Evolutionary conservation across 2,329 filamentous ascomycete species (phyloP).

Genomic region (Diaporthe ilicicola): DNA sequence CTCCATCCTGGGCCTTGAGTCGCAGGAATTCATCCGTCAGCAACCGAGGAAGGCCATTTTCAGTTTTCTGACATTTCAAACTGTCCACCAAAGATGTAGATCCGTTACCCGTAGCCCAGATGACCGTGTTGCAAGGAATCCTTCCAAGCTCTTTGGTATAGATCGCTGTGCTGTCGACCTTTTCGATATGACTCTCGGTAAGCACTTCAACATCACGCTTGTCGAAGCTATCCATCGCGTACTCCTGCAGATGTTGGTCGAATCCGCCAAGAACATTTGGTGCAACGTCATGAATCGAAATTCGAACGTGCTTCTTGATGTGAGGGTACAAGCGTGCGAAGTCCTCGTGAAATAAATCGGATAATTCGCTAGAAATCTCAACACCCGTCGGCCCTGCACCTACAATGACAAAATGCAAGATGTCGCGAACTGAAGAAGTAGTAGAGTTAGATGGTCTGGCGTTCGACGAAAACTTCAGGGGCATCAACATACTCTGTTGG

Average conservation of each 20-base stretch:
- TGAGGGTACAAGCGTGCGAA: constrained; percentile 28
- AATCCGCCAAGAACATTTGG: constrained; percentile 25
- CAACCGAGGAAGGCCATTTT: constrained; percentile 24
- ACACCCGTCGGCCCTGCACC: constrained; percentile 29
- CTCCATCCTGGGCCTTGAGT: neutral
- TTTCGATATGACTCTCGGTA: constrained; percentile 30
- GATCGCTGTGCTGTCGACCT: constrained; percentile 22
- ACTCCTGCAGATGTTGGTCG: constrained; percentile 30
- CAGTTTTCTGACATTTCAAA: constrained; percentile 21
- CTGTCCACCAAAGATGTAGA: constrained; percentile 16
- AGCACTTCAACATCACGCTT: constrained; percentile 26
- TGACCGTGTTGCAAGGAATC: constrained; percentile 18
- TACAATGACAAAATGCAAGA: constrained; percentile 31
- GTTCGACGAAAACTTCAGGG: fast-evolving
- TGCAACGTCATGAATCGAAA: constrained; percentile 29
- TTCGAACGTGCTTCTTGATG: constrained; percentile 27
- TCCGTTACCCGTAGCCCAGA: constrained; percentile 29
- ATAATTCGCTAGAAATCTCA: constrained; percentile 30
- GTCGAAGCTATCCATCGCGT: constrained; percentile 30
- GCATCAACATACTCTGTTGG: constrained; percentile 16
- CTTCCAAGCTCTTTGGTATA: constrained; percentile 24
- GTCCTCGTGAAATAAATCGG: constrained; percentile 27
- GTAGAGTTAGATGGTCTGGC: neutral
- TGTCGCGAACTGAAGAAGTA: constrained; percentile 2
- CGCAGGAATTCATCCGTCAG: constrained; percentile 27